These are phyloP conservation scores for Bipolaris oryzae DNA, from an alignment of 2,329 filamentous ascomycete genomes.

Conservation along the genomic window DNA sequence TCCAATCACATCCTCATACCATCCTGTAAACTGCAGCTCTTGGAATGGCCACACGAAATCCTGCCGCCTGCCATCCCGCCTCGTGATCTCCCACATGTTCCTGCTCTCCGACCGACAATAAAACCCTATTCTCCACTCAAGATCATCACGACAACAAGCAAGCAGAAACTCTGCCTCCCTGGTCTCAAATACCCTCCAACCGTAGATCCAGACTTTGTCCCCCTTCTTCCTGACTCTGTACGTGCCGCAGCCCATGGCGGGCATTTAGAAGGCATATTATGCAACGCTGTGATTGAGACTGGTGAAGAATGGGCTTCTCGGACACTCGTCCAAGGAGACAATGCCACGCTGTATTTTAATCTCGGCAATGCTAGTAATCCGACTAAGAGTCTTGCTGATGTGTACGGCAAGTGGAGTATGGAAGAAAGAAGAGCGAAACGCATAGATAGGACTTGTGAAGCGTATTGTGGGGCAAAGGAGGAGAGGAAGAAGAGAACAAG, in stretches of 20 bases:
- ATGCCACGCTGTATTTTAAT: slow-evolving; percentile 37
- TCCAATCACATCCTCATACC: slow-evolving; percentile 10
- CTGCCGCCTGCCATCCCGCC: slow-evolving; percentile 11
- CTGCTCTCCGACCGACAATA: slow-evolving; percentile 6
- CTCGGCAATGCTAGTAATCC: slow-evolving; percentile 15
- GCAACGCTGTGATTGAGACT: slow-evolving; percentile 31
- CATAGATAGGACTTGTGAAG: slow-evolving; percentile 1
- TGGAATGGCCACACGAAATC: slow-evolving; percentile 33
- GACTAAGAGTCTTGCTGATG: slow-evolving; percentile 16
- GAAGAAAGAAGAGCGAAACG: slow-evolving; percentile 13
- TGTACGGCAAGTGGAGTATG: slow-evolving; percentile 28
- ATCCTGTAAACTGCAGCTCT: slow-evolving; percentile 29
- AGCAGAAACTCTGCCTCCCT: slow-evolving; percentile 34
- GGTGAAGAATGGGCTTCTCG: slow-evolving; percentile 35
- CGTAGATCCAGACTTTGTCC: slow-evolving; percentile 31
- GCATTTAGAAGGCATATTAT: slow-evolving; percentile 24
- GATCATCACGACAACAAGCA: slow-evolving; percentile 27
- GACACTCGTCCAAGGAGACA: slow-evolving; percentile 36
- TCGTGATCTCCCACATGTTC: background rate
- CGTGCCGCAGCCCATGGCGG: slow-evolving; percentile 36
- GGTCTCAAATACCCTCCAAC: slow-evolving; percentile 24
- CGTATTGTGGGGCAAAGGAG: background rate
- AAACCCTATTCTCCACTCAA: slow-evolving; percentile 34
- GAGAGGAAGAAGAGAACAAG: slow-evolving; percentile 16
- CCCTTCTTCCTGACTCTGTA: slow-evolving; percentile 20